Percentiles rank a stretch among this genome's conserved stretches.
phyloP scores from a whole-genome alignment of 1,284 basidiomycete genomes.

The Fistulinella cinereoalba region DNA sequence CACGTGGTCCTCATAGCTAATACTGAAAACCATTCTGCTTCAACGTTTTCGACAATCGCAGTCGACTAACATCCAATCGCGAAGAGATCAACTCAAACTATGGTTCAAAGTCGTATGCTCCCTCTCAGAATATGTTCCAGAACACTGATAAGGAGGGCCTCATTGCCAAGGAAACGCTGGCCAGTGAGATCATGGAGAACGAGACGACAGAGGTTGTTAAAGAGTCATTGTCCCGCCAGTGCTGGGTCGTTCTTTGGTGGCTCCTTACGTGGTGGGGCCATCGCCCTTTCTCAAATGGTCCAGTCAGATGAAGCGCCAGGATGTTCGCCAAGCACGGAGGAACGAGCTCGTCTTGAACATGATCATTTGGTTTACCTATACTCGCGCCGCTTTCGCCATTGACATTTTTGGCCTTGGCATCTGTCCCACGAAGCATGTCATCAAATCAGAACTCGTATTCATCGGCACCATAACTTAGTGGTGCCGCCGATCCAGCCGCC shows the following conservation, averaged over 20 bases:
- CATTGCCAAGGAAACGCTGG: constrained; percentile 75
- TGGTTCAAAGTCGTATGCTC: constrained; percentile 89
- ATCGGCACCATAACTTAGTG: too few species aligned
- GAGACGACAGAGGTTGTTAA: constrained; percentile 87
- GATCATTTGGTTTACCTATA: constrained; percentile 94
- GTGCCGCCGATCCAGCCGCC: too few species aligned
- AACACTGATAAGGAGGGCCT: constrained; percentile 71
- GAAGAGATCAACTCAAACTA: constrained; percentile 79
- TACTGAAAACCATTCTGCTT: constrained; percentile 70
- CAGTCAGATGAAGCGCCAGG: constrained; percentile 90
- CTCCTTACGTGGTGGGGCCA: constrained; percentile 90
- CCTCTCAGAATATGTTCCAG: constrained; percentile 93
- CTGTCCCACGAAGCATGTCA: constrained; percentile 92
- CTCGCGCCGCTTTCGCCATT: constrained; percentile 88
- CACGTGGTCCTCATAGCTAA: constrained; percentile 74
- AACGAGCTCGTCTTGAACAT: constrained; percentile 97
- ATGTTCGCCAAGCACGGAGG: constrained; percentile 94
- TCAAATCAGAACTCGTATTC: too few species aligned
- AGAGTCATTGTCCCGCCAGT: constrained; percentile 73
- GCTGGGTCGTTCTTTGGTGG: constrained; percentile 90
- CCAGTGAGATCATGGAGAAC: constrained; percentile 76
- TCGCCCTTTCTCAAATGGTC: constrained; percentile 66
- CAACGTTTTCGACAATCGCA: constrained; percentile 74
- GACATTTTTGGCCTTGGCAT: constrained; percentile 86
- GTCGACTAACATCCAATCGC: constrained; percentile 68